Evolutionary conservation across 2,329 filamentous ascomycete species (phyloP).

Genomic region (Claviceps sp.): DNA sequence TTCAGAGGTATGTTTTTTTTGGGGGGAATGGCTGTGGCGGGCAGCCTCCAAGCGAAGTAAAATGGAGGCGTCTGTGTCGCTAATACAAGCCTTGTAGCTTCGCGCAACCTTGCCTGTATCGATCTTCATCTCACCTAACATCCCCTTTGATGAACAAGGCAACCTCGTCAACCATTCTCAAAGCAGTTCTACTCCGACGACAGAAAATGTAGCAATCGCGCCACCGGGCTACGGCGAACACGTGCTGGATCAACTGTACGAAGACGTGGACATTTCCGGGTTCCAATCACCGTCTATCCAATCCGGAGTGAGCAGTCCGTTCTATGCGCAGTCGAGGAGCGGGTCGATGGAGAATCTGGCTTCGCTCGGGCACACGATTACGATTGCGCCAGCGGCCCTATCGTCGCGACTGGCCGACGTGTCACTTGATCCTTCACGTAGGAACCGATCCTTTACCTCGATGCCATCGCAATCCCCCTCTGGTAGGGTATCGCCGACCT

Average conservation of each 20-base stretch:
- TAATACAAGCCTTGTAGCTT: constrained; percentile 34
- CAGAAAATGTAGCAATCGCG: constrained; percentile 51
- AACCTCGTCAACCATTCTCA: constrained; percentile 55
- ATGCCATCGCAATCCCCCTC: constrained; percentile 28
- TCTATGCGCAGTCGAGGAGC: constrained; percentile 56
- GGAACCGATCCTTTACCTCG: constrained; percentile 33
- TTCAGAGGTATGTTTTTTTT: constrained; percentile 54
- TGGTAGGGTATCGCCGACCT: constrained; percentile 29
- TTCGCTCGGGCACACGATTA: constrained; percentile 25
- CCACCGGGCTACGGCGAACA: constrained; percentile 92
- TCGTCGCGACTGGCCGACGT: constrained; percentile 61
- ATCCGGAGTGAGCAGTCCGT: constrained; percentile 71
- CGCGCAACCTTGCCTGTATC: constrained; percentile 82
- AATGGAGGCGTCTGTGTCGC: neutral
- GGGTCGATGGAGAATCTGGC: constrained; percentile 71
- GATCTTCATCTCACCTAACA: constrained; percentile 90
- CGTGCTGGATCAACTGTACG: constrained; percentile 79
- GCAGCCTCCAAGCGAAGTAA: too few species aligned
- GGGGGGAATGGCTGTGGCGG: too few species aligned
- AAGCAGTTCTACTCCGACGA: constrained; percentile 31
- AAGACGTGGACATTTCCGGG: constrained; percentile 69
- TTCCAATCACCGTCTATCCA: constrained; percentile 62
- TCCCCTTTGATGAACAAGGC: constrained; percentile 79
- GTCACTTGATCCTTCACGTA: constrained; percentile 33
- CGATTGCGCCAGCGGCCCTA: constrained; percentile 36